Percentiles rank a stretch among this genome's conserved stretches.
These are phyloP conservation scores for Trifolium dubium DNA, from an alignment of 306 rosid genomes.

Conservation along the genomic window DNA sequence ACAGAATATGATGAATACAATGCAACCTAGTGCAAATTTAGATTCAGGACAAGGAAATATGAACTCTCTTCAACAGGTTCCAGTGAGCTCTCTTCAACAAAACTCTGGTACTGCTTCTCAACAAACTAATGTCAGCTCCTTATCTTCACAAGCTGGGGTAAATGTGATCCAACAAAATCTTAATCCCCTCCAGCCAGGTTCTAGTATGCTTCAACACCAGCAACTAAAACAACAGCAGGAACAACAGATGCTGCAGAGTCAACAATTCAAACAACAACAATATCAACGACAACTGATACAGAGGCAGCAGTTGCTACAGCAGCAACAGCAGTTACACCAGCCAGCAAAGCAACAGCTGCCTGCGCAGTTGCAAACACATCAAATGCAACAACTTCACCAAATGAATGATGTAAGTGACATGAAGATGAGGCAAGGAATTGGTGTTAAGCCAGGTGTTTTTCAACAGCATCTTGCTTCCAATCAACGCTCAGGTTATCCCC, in stretches of 20 bases:
- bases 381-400: conserved; percentile 78
- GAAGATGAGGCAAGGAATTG: conserved; percentile 73
- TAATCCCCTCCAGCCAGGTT: conserved; percentile 60
- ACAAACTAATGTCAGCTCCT: conserved; percentile 61
- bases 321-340: conserved; percentile 59
- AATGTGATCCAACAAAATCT: conserved; percentile 67
- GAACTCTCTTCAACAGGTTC: conserved; percentile 69
- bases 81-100: conserved; percentile 66
- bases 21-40: conserved; percentile 67
- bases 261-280: conserved; percentile 62
- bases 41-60: conserved; percentile 79
- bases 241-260: conserved; percentile 67
- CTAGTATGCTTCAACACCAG: conserved; percentile 72
- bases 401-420: conserved; percentile 73
- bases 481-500: conserved; percentile 80
- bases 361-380: conserved; percentile 72
- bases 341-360: conserved; percentile 69
- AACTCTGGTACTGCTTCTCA: conserved; percentile 69
- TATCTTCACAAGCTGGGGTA: conserved; percentile 76
- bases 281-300: conserved; percentile 58
- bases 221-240: conserved; percentile 75
- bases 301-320: conserved; percentile 59
- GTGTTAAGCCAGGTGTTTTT: conserved; percentile 70
- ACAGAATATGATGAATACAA: conserved; percentile 63
- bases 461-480: conserved; percentile 70